Base-by-base conservation (phyloP, 176 grass and related monocot genomes). In the Musa troglodytarum region DNA sequence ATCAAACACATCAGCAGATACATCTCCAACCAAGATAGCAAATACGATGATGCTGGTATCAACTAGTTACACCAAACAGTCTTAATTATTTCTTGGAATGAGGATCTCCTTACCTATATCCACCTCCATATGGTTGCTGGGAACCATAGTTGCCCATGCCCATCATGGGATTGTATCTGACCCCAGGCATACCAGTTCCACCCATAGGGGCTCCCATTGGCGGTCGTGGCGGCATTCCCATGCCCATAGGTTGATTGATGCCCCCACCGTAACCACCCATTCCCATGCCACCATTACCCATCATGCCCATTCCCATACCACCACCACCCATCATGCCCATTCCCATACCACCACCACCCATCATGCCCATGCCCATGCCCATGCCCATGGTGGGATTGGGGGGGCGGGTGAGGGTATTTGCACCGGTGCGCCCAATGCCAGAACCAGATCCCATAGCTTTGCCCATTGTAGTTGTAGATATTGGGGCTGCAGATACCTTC, bases 371-470 rank as follows among this genome's bases (percentile, higher is more conserved):
- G 15, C 83, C 82, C 12, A 83, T 85, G 29, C 86, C 86, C 54
- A 76, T 17, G 52, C 68, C 82, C 14, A 78, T 52, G 84, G 92
- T 92, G 52, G 74, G 68, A 74, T 99, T 99, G 68, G 78, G 74
- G 62, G 88, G 77, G 71, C 88, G 50, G 25, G 80, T 72, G 34
- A 91, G 76, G 26, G 72, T 82, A 77, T 84, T 70, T 4, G 69
- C 86, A 82, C 86, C 79, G 26, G 78, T 82, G 16, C 91, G 85
- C 29, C 95, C 95, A 56, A 82, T 81, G 81, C 90, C 86, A 10
- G 91, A 94, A 75, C 94, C 94, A 85, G 86, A 1, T 64, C 95
- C 95, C 95, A 99, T 99, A 49, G 95, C 95, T 83, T 94, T 94
- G 24, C 95, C 95, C 95, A 94, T 99, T 53, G 76, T 89, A 17